A percentile compares a stretch with the other conserved stretches of the same genome.
Evolutionary conservation across 805 yeast species (phyloP).

Genomic region (Jamesozyma lodderae): DNA sequence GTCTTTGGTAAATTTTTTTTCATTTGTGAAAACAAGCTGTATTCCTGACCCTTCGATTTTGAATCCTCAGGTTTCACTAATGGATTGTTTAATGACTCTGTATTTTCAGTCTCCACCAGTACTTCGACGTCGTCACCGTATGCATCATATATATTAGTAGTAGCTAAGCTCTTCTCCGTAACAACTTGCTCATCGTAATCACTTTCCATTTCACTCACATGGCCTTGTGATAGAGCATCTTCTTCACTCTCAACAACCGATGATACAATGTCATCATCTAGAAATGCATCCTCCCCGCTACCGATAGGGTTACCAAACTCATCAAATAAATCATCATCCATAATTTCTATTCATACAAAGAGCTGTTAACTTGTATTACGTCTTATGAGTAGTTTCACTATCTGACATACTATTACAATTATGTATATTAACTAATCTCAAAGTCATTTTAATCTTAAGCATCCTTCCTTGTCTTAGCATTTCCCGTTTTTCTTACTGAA

Average conservation of each 20-base stretch:
- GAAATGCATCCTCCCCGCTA: conserved; percentile 4
- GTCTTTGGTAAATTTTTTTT: conserved; percentile 43
- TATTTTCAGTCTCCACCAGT: conserved; percentile 44
- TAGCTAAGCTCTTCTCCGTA: conserved; percentile 8
- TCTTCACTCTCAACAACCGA: not conserved
- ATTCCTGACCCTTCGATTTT: conserved; percentile 27
- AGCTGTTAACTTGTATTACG: no score
- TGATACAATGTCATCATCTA: conserved; percentile 4
- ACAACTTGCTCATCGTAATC: conserved; percentile 1
- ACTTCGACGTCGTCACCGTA: conserved; percentile 62
- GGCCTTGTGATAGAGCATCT: no score
- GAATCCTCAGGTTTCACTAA: conserved; percentile 46
- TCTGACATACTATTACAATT: no score
- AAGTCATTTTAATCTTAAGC: no score
- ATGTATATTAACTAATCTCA: no score
- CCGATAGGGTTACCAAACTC: conserved; percentile 39
- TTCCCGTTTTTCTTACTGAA: no score
- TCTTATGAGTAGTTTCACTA: no score
- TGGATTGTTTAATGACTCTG: conserved; percentile 51
- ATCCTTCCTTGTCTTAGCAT: no score
- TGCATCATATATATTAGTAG: conserved; percentile 33
- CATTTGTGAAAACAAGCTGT: conserved; percentile 13
- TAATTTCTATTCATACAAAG: no score
- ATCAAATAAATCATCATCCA: conserved; percentile 65
- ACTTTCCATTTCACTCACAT: not conserved